A percentile compares a stretch with the other conserved stretches of the same genome.
Conservation (phyloP, 768 basidiomycete species). For the Hericium erinaceus region DNA sequence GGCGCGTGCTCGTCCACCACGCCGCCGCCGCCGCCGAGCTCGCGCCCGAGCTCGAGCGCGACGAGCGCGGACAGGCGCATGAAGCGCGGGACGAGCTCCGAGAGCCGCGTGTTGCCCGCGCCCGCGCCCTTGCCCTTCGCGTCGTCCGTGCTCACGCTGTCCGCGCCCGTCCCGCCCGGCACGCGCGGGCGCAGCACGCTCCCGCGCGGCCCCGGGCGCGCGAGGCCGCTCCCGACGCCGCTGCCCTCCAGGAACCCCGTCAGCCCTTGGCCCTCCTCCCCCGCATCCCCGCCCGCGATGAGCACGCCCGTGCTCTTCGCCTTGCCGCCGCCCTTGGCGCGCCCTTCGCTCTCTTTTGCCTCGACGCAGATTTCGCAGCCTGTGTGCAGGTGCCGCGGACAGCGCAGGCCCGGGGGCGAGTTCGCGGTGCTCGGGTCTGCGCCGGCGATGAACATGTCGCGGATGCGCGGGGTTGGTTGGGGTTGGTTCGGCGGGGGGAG, state of each 20-base stretch:
- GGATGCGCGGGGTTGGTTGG: slow-evolving; percentile 30
- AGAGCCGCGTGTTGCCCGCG: slow-evolving; percentile 54
- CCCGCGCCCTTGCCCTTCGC: slow-evolving; percentile 18
- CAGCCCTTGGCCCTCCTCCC: slow-evolving; percentile 38
- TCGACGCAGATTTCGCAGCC: slow-evolving; percentile 74
- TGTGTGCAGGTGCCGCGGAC: slow-evolving; percentile 64
- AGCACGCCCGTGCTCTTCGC: not conserved
- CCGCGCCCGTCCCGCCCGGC: slow-evolving; percentile 2
- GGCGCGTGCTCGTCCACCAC: slow-evolving; percentile 13
- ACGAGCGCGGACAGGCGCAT: slow-evolving; percentile 71
- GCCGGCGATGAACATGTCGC: slow-evolving; percentile 47
- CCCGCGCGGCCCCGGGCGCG: slow-evolving; percentile 45
- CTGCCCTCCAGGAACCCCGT: slow-evolving; percentile 70
- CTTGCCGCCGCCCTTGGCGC: slow-evolving; percentile 2
- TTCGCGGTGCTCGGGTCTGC: slow-evolving; percentile 53
- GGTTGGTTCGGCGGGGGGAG: slow-evolving; percentile 1
- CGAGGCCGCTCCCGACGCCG: slow-evolving; percentile 64
- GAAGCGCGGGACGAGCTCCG: slow-evolving; percentile 61
- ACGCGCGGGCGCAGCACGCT: slow-evolving; percentile 46
- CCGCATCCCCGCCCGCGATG: slow-evolving; percentile 1
- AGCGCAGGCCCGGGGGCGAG: slow-evolving; percentile 54
- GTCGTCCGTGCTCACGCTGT: slow-evolving; percentile 14
- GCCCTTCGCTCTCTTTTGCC: slow-evolving; percentile 28
- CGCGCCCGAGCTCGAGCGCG: slow-evolving; percentile 66
- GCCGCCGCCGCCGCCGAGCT: slow-evolving; percentile 37